Evolutionary conservation across 805 yeast genomes (phyloP).

Genomic region (Yamadazyma paraphyllophila): DNA sequence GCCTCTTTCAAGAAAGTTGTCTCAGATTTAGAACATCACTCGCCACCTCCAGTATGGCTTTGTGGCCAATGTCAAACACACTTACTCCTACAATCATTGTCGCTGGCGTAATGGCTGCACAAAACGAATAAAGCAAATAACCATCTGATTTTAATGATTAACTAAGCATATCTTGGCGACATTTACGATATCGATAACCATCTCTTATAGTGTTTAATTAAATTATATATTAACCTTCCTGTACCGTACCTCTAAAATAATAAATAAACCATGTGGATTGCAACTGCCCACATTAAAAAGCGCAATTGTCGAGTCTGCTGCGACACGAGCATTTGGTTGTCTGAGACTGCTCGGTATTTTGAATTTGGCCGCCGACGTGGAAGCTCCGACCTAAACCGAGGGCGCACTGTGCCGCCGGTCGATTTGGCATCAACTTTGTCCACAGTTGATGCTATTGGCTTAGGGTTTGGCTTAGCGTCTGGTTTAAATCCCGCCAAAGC

Average conservation of each 20-base stretch:
- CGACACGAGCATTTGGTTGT: slow-evolving; percentile 2
- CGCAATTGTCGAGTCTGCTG: background rate
- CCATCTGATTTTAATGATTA: no score
- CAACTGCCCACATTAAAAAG: background rate
- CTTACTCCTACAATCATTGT: no score
- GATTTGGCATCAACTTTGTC: background rate
- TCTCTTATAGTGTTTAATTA: background rate
- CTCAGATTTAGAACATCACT: no score
- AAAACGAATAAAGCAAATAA: no score
- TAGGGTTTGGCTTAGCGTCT: background rate
- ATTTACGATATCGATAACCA: background rate
- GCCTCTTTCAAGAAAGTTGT: no score
- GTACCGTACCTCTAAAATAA: slow-evolving; percentile 2
- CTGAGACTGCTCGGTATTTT: background rate
- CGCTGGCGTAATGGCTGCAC: no score
- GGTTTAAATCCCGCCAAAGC: background rate
- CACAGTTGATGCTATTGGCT: background rate
- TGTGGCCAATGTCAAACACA: no score
- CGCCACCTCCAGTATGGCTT: no score
- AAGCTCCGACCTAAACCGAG: slow-evolving; percentile 4
- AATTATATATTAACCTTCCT: background rate
- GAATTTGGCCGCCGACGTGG: background rate
- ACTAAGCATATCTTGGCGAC: no score
- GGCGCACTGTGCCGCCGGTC: background rate
- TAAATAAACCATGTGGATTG: background rate